Evolutionary conservation across 495 filamentous ascomycete species (phyloP).

Genomic region (Parmelia sp.): DNA sequence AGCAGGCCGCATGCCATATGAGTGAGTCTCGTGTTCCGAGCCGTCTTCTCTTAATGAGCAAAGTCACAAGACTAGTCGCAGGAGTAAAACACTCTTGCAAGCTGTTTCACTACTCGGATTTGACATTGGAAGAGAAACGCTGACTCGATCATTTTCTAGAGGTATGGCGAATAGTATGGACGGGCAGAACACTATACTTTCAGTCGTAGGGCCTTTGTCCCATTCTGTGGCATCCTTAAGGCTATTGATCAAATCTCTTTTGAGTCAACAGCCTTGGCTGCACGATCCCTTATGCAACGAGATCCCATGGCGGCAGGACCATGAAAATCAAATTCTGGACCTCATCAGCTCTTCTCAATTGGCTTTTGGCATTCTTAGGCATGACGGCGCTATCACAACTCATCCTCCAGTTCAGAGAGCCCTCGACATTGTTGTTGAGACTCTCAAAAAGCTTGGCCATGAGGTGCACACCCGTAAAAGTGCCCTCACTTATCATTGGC

Average conservation of each 20-base stretch:
- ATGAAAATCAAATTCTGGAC: conserved; percentile 41
- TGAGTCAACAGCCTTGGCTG: conserved; percentile 55
- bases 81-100: not conserved
- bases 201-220: conserved; percentile 53
- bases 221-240: conserved; percentile 43
- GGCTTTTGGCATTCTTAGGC: conserved; percentile 47
- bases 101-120: not conserved
- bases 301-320: conserved; percentile 57
- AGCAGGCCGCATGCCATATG: conserved; percentile 37
- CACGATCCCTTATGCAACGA: conserved; percentile 56
- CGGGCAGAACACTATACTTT: conserved; percentile 52
- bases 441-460: conserved; percentile 49
- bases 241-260: conserved; percentile 48
- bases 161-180: conserved; percentile 52
- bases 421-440: conserved; percentile 45
- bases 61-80: not conserved
- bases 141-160: not conserved
- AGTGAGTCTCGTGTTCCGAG: conserved; percentile 5
- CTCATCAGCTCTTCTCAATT: conserved; percentile 39
- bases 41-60: not conserved
- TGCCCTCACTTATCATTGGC: not conserved
- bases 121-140: not conserved
- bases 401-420: conserved; percentile 52
- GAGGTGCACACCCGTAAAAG: not conserved
- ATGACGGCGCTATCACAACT: conserved; percentile 44